Evolutionary conservation across 495 filamentous ascomycete genomes (phyloP).

Genomic region (Mycothermus thermophilus): DNA sequence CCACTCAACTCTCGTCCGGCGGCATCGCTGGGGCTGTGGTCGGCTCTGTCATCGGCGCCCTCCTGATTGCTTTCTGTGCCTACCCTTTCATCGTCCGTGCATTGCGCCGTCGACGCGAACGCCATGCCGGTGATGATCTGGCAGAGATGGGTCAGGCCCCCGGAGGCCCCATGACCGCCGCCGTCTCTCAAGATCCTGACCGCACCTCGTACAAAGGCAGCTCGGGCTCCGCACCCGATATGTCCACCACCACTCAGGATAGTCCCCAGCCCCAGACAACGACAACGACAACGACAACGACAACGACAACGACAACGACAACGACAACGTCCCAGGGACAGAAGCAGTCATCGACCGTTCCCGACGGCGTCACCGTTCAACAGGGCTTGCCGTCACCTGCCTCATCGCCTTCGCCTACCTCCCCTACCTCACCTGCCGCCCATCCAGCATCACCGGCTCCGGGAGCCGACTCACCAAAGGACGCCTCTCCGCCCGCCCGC

Average conservation of each 20-base stretch:
- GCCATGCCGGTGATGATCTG: slow-evolving; percentile 11
- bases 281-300: not conserved
- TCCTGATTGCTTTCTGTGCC: slow-evolving; percentile 19
- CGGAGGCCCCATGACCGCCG: slow-evolving; percentile 19
- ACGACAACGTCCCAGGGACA: slow-evolving; percentile 8
- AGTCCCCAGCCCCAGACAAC: slow-evolving; percentile 3
- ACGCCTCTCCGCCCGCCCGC: too few species aligned
- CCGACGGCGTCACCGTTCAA: slow-evolving; percentile 10
- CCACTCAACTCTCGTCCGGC: slow-evolving; percentile 14
- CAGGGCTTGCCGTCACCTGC: slow-evolving; percentile 19
- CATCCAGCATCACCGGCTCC: slow-evolving; percentile 4
- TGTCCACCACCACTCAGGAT: slow-evolving; percentile 4
- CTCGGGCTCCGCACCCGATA: slow-evolving; percentile 2
- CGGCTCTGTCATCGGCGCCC: slow-evolving; percentile 19
- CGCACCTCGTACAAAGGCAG: slow-evolving; percentile 10
- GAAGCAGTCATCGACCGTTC: slow-evolving; percentile 8
- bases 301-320: slow-evolving; percentile 9
- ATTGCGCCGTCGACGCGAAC: slow-evolving; percentile 11
- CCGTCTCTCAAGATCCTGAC: slow-evolving; percentile 5
- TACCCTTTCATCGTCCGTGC: slow-evolving; percentile 23
- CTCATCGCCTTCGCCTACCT: slow-evolving; percentile 14
- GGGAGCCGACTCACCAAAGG: slow-evolving; percentile 7
- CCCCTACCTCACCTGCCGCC: slow-evolving; percentile 1
- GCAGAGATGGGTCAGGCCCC: slow-evolving; percentile 23
- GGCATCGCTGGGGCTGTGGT: slow-evolving; percentile 25